phyloP scores from a whole-genome alignment of 352 stramenopile genomes.

The Phytophthora meadii region DNA sequence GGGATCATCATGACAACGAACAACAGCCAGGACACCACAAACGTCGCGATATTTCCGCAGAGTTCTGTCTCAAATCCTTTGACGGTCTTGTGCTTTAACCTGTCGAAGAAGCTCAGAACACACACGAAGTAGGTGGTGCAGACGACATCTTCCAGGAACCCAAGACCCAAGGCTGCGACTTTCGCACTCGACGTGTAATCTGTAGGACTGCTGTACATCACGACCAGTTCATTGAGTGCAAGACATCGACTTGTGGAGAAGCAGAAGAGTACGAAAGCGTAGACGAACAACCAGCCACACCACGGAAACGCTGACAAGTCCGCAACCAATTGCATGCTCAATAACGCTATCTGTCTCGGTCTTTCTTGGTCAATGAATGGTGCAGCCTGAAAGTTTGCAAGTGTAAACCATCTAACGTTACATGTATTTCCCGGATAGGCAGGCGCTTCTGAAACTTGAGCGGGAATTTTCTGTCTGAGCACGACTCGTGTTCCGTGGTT shows the following conservation, averaged over 20 bases:
- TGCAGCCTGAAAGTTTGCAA: neutral
- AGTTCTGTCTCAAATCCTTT: neutral
- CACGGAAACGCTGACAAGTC: conserved; percentile 1
- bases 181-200: conserved; percentile 9
- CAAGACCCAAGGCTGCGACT: conserved; percentile 26
- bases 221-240: conserved; percentile 12
- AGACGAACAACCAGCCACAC: conserved; percentile 25
- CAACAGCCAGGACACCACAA: conserved; percentile 29
- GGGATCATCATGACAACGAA: conserved; percentile 34
- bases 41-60: conserved; percentile 10
- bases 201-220: conserved; percentile 19
- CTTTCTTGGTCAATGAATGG: no score
- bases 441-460: no score
- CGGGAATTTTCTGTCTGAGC: no score
- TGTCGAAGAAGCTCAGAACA: conserved; percentile 27
- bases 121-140: conserved; percentile 34
- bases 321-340: neutral
- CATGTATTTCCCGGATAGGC: no score
- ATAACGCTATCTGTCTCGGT: neutral
- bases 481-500: no score
- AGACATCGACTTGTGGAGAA: conserved; percentile 21
- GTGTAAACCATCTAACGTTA: no score
- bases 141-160: conserved; percentile 33
- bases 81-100: neutral
- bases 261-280: conserved; percentile 18